Evolutionary conservation across 495 filamentous ascomycete genomes (phyloP).

Genomic region (Aspergillus funiculosus): DNA sequence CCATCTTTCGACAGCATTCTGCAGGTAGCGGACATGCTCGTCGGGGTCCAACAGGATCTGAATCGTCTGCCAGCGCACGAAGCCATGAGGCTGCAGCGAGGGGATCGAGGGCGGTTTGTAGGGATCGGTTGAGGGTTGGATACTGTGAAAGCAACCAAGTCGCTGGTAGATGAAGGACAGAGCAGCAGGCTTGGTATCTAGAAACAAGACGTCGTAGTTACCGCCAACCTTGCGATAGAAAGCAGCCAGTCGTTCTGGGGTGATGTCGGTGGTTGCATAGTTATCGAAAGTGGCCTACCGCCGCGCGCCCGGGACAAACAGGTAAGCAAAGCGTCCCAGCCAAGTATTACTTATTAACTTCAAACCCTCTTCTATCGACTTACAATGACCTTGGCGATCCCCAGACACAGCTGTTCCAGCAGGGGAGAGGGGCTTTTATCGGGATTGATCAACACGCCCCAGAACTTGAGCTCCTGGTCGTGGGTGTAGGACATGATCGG

Average conservation of each 20-base stretch:
- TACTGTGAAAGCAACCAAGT: constrained; percentile 77
- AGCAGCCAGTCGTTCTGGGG: constrained; percentile 72
- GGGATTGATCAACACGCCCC: constrained; percentile 76
- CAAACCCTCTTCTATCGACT: constrained; percentile 32
- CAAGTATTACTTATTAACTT: background rate
- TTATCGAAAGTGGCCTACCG: constrained; percentile 57
- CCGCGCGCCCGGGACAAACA: background rate
- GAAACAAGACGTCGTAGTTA: constrained; percentile 83
- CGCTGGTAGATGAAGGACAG: constrained; percentile 91
- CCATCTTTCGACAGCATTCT: constrained; percentile 72
- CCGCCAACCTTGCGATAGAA: constrained; percentile 89
- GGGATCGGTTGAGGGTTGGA: constrained; percentile 63
- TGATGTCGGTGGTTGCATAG: constrained; percentile 58
- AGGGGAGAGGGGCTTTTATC: constrained; percentile 72
- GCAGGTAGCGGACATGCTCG: constrained; percentile 79
- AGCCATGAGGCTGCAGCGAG: constrained; percentile 74
- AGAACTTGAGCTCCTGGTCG: constrained; percentile 44
- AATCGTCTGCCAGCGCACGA: constrained; percentile 90
- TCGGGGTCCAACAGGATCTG: constrained; percentile 83
- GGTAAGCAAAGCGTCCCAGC: background rate
- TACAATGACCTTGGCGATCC: constrained; percentile 79
- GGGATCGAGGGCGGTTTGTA: constrained; percentile 73
- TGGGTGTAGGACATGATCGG: constrained; percentile 31
- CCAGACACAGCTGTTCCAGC: constrained; percentile 70
- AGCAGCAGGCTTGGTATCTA: constrained; percentile 63